Conservation (phyloP, 306 rosid species). For the Potentilla sterilis region DNA sequence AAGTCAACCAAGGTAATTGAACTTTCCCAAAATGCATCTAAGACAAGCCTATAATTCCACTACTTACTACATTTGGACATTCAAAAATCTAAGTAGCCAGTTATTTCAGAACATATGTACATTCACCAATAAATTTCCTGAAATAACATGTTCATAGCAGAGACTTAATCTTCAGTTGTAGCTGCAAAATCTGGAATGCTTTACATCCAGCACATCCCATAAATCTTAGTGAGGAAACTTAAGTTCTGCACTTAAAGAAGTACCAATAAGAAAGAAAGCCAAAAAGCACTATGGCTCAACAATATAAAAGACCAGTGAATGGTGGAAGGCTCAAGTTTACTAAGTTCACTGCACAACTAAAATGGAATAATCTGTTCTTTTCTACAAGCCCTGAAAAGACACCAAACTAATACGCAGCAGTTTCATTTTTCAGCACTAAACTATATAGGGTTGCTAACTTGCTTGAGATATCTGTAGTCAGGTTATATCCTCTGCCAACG, state of each 20-base stretch:
- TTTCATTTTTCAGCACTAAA: not conserved
- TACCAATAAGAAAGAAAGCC: not conserved
- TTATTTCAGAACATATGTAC: not conserved
- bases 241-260: not conserved
- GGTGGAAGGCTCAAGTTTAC: not conserved
- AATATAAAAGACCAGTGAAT: not conserved
- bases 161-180: not conserved
- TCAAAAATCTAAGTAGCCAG: not conserved
- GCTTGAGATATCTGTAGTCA: not conserved
- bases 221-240: not conserved
- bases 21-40: not conserved
- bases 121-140: not conserved
- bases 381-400: not conserved
- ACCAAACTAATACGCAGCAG: not conserved
- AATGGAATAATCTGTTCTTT: not conserved
- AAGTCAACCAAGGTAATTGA: not conserved
- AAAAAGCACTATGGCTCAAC: not conserved
- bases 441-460: not conserved
- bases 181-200: not conserved
- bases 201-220: conserved; percentile 4
- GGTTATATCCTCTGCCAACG: not conserved
- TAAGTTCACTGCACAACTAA: not conserved
- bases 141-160: not conserved
- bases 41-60: not conserved
- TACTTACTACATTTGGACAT: not conserved